Percentiles rank a stretch among this genome's conserved stretches.
phyloP scores from a whole-genome alignment of 1,284 basidiomycete species.

The Malassezia psittaci region DNA sequence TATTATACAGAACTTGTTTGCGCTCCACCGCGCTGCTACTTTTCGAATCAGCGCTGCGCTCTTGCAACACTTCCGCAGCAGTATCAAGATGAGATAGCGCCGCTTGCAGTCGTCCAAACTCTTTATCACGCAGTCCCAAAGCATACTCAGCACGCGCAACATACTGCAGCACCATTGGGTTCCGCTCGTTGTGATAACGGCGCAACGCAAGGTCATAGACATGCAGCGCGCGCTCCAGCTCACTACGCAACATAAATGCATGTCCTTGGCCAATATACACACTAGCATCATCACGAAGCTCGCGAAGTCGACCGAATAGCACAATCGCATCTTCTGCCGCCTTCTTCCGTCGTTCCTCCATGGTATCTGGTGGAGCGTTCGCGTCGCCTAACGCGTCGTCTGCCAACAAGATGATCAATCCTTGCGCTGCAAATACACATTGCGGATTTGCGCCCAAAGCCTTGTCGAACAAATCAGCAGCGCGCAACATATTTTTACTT shows the following conservation, averaged over 20 bases:
- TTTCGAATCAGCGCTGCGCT: not conserved
- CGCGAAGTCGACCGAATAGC: conserved; percentile 40
- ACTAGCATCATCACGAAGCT: conserved; percentile 41
- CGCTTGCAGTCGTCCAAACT: conserved; percentile 24
- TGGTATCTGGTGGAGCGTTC: conserved; percentile 18
- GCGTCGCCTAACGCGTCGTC: conserved; percentile 40
- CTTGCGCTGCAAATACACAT: conserved; percentile 44
- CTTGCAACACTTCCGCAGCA: conserved; percentile 16
- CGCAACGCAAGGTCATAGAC: conserved; percentile 39
- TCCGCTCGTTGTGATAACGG: conserved; percentile 23
- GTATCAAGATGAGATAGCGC: conserved; percentile 29
- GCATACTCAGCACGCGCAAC: conserved; percentile 38
- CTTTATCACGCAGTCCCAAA: conserved; percentile 32
- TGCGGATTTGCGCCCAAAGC: conserved; percentile 30
- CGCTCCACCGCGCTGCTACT: conserved; percentile 20
- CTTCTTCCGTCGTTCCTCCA: conserved; percentile 23
- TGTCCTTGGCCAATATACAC: conserved; percentile 46
- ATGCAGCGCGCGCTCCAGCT: conserved; percentile 39
- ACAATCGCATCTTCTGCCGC: conserved; percentile 40
- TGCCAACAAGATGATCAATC: conserved; percentile 40
- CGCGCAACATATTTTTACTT: conserved; percentile 37
- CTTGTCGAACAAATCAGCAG: conserved; percentile 44
- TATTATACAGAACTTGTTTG: conserved; percentile 40
- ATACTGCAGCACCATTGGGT: conserved; percentile 36
- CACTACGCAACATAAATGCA: conserved; percentile 42